Evolutionary conservation across 352 stramenopile genomes (phyloP).

Genomic region (Phytophthora lateralis): DNA sequence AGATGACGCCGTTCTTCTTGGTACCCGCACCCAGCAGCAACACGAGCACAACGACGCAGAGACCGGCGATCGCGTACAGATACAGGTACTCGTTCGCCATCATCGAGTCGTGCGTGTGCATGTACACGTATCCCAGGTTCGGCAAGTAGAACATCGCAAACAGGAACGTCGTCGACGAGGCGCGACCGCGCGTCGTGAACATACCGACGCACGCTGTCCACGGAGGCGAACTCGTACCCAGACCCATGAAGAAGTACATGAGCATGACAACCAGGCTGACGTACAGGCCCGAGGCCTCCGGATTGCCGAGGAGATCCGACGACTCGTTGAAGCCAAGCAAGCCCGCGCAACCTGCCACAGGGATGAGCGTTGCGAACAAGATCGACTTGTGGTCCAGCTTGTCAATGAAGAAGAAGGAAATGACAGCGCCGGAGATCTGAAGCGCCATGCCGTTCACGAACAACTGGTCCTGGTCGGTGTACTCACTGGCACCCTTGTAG

Average conservation of each 20-base stretch:
- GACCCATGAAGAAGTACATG: constrained; percentile 82
- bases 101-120: constrained; percentile 48
- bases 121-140: constrained; percentile 60
- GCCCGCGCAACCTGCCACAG: constrained; percentile 49
- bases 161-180: constrained; percentile 53
- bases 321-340: constrained; percentile 69
- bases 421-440: constrained; percentile 55
- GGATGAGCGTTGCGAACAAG: constrained; percentile 70
- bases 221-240: constrained; percentile 60
- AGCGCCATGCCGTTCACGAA: constrained; percentile 66
- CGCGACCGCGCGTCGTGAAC: constrained; percentile 62
- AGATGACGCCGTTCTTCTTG: constrained; percentile 70
- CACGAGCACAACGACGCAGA: constrained; percentile 48
- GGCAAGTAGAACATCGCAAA: constrained; percentile 67
- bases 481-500: constrained; percentile 51
- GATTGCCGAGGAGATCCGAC: constrained; percentile 45
- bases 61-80: constrained; percentile 54
- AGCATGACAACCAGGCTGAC: constrained; percentile 62
- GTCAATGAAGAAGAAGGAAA: constrained; percentile 86
- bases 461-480: constrained; percentile 50
- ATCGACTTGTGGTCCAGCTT: constrained; percentile 77
- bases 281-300: constrained; percentile 52
- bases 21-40: constrained; percentile 57
- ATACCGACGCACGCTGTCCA: constrained; percentile 72
- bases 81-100: constrained; percentile 57